A percentile compares a stretch with the other conserved stretches of the same genome.
Conservation (phyloP, 768 basidiomycete species). For the Rhodotorula babjevae region DNA sequence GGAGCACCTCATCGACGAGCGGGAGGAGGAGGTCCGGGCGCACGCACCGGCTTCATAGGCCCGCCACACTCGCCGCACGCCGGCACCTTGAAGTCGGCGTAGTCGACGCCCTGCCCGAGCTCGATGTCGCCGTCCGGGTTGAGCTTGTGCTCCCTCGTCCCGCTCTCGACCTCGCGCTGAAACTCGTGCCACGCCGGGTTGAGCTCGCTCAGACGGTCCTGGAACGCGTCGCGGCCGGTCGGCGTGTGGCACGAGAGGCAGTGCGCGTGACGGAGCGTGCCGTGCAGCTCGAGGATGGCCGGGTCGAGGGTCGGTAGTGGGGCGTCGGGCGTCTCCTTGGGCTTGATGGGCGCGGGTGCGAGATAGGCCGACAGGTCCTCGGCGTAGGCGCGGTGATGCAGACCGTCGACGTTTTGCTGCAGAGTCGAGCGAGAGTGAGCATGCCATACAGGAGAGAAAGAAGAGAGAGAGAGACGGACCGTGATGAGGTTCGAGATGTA, state of each 20-base stretch:
- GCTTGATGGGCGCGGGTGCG: conserved; percentile 10
- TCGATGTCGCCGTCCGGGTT: conserved; percentile 41
- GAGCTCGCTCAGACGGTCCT: conserved; percentile 21
- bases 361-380: conserved; percentile 25
- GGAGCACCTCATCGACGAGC: neutral
- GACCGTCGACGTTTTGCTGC: conserved; percentile 75
- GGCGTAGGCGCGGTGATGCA: conserved; percentile 62
- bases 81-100: conserved; percentile 36
- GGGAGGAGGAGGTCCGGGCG: too few relatives aligned
- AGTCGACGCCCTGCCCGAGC: conserved; percentile 22
- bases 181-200: conserved; percentile 35
- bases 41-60: conserved; percentile 28
- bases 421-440: neutral
- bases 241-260: conserved; percentile 35
- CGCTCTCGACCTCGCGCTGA: conserved; percentile 14
- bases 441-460: too few relatives aligned
- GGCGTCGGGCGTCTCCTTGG: neutral
- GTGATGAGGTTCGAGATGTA: conserved; percentile 67
- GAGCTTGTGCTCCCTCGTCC: conserved; percentile 21
- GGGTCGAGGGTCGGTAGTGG: conserved; percentile 19
- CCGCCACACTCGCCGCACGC: conserved; percentile 24
- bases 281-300: conserved; percentile 39
- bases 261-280: conserved; percentile 37
- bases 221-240: conserved; percentile 35
- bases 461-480: conserved; percentile 23